Conservation (phyloP, 108 stramenopile genomes). For the Thalassiosira profunda region DNA sequence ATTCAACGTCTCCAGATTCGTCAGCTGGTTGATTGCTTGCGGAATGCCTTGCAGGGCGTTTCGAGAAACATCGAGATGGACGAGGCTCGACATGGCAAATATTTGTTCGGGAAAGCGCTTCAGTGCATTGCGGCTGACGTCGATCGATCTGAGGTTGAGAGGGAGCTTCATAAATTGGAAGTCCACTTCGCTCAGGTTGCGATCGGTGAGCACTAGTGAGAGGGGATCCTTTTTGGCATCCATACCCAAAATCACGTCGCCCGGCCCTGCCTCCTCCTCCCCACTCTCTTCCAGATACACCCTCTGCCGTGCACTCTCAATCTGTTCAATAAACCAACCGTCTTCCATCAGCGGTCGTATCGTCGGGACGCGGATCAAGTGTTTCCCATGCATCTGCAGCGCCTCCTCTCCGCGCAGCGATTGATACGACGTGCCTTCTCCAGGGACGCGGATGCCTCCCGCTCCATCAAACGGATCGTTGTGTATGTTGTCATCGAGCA, state of each 20-base stretch:
- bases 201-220: not conserved
- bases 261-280: too few species aligned
- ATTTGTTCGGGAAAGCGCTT: slow-evolving; percentile 34
- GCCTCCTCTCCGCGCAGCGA: slow-evolving; percentile 54
- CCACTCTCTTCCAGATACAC: too few species aligned
- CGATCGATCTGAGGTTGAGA: too few species aligned
- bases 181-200: not conserved
- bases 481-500: slow-evolving; percentile 93
- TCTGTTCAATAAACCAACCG: slow-evolving; percentile 76
- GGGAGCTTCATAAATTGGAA: too few species aligned
- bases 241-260: too few species aligned
- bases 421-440: slow-evolving; percentile 16
- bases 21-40: slow-evolving; percentile 28
- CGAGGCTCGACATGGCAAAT: slow-evolving; percentile 19
- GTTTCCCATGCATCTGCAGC: slow-evolving; percentile 64
- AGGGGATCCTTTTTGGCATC: too few species aligned
- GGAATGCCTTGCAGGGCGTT: slow-evolving; percentile 47
- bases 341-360: slow-evolving; percentile 73
- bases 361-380: slow-evolving; percentile 85
- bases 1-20: slow-evolving; percentile 34
- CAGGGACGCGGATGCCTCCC: slow-evolving; percentile 67
- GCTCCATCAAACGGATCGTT: slow-evolving; percentile 74
- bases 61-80: slow-evolving; percentile 47
- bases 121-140: slow-evolving; percentile 55
- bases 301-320: slow-evolving; percentile 58